Conservation (phyloP, 176 grass and related monocot genomes). For the Carex myosuroides region DNA sequence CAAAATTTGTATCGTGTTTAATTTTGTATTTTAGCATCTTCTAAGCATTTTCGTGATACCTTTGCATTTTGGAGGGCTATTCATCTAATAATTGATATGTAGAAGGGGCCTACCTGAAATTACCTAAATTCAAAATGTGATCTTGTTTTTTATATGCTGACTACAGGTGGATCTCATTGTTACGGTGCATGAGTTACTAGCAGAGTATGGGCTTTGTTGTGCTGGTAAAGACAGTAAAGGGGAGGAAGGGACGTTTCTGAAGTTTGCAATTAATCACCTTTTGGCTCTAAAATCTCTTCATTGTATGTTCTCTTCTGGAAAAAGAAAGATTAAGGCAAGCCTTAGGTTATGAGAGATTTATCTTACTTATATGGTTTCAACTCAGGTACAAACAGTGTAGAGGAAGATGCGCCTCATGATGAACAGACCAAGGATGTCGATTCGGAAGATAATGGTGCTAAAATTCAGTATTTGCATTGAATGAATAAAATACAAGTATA, state of each 20-base stretch:
- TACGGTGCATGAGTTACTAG: conserved; percentile 84
- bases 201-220: conserved; percentile 92
- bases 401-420: conserved; percentile 41
- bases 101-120: neutral
- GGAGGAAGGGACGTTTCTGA: conserved; percentile 87
- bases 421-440: conserved; percentile 52
- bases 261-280: conserved; percentile 94
- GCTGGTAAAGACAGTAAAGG: conserved; percentile 64
- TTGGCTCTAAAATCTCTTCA: conserved; percentile 82
- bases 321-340: neutral
- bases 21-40: neutral
- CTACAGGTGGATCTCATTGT: conserved; percentile 89
- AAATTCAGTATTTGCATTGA: conserved; percentile 15
- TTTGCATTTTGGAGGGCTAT: neutral
- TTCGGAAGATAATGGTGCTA: conserved; percentile 51
- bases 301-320: conserved; percentile 33
- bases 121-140: neutral
- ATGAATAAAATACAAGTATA: conserved; percentile 21
- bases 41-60: neutral
- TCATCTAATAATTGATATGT: neutral
- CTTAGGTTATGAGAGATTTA: conserved; percentile 16
- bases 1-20: neutral
- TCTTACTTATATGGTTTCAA: conserved; percentile 20
- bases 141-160: conserved; percentile 24
- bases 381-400: conserved; percentile 67